Conservation (phyloP, 169 alveolate species). For the Eimeria praecox region DNA sequence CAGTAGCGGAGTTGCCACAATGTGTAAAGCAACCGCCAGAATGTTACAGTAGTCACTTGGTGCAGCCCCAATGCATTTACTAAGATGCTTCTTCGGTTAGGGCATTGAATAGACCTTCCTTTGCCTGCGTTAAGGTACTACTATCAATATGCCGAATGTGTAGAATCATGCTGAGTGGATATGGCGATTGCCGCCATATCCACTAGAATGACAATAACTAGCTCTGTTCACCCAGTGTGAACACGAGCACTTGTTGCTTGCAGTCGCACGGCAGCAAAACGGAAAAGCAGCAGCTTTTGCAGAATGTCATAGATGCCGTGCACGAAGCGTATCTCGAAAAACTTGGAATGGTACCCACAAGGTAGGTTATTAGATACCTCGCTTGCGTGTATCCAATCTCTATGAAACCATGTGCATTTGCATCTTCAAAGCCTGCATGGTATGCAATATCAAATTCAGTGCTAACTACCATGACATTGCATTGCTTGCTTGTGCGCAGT, state of each 20-base stretch:
- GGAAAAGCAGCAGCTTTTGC: conserved; percentile 68
- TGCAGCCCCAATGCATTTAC: not conserved
- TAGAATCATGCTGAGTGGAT: not conserved
- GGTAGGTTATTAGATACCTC: not conserved
- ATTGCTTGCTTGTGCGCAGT: not conserved
- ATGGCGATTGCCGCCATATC: not conserved
- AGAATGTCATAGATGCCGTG: conserved; percentile 16
- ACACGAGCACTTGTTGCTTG: not conserved
- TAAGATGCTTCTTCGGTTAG: not conserved
- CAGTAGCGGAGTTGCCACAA: not conserved
- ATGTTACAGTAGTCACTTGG: not conserved
- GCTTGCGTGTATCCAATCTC: not conserved
- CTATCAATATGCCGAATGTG: not conserved
- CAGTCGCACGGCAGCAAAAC: conserved; percentile 40
- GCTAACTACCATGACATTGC: no score
- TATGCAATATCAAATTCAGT: not conserved
- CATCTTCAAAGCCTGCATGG: not conserved
- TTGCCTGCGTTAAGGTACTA: not conserved
- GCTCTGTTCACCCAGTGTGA: no score
- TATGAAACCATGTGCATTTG: not conserved
- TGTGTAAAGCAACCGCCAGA: not conserved
- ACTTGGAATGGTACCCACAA: conserved; percentile 42
- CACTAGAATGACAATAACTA: not conserved
- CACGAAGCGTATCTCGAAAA: conserved; percentile 45
- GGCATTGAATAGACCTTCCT: not conserved